These are phyloP conservation scores for Erythrophleum fordii DNA, from an alignment of 306 rosid genomes.

Conservation along the genomic window DNA sequence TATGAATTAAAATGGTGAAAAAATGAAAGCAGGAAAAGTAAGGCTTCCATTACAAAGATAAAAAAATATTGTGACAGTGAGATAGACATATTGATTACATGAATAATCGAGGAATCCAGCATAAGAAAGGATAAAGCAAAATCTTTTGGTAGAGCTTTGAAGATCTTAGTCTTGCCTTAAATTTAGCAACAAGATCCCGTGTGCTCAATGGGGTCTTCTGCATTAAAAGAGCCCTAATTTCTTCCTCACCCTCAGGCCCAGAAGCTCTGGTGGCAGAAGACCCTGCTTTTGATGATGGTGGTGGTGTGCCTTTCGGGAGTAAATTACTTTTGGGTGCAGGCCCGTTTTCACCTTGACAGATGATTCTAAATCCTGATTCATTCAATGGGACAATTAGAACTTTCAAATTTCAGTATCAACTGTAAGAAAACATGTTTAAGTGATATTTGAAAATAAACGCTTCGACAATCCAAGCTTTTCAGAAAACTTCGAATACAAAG, in stretches of 20 bases:
- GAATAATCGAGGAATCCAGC: slow-evolving; percentile 27
- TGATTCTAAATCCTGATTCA: slow-evolving; percentile 68
- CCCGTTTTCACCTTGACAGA: slow-evolving; percentile 58
- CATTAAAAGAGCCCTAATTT: slow-evolving; percentile 82
- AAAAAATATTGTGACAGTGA: not conserved
- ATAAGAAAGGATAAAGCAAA: slow-evolving; percentile 25
- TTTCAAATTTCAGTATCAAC: slow-evolving; percentile 15
- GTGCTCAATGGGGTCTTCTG: slow-evolving; percentile 89
- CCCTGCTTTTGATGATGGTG: slow-evolving; percentile 52
- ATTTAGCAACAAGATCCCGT: slow-evolving; percentile 89
- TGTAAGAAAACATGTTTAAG: slow-evolving; percentile 11
- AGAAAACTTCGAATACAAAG: not conserved
- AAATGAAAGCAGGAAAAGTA: slow-evolving; percentile 19
- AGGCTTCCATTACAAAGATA: not conserved
- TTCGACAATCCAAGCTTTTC: not conserved
- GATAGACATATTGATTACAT: not conserved
- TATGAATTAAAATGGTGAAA: slow-evolving; percentile 14
- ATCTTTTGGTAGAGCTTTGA: slow-evolving; percentile 29
- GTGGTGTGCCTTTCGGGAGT: slow-evolving; percentile 61
- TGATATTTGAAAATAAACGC: slow-evolving; percentile 11
- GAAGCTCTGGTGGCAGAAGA: slow-evolving; percentile 55
- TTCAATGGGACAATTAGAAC: slow-evolving; percentile 36
- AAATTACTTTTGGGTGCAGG: slow-evolving; percentile 57
- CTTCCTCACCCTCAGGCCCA: slow-evolving; percentile 90
- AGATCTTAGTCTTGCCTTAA: slow-evolving; percentile 75